Percentiles rank a stretch among this genome's conserved stretches.
These are phyloP conservation scores for Castanea mollissima DNA, from an alignment of 306 rosid species.

Conservation along the genomic window DNA sequence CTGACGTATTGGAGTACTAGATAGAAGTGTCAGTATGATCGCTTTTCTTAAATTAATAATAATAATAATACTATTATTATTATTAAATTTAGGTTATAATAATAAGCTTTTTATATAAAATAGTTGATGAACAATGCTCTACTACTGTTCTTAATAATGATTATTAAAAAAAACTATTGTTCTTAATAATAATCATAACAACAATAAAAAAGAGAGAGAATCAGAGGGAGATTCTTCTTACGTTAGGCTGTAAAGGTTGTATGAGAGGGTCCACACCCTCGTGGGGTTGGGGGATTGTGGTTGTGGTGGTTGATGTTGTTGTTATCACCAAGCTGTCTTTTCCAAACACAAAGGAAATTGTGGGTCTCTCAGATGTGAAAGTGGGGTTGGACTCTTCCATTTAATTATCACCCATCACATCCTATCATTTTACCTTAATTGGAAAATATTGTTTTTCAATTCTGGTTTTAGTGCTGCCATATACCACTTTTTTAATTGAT, in stretches of 20 bases:
- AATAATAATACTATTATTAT: too few species aligned
- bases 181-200: too few species aligned
- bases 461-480: too few species aligned
- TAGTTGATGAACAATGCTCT: conserved; percentile 3
- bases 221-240: conserved; percentile 37
- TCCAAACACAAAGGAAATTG: conserved; percentile 62
- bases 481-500: too few species aligned
- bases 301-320: conserved; percentile 37
- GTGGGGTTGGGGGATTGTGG: conserved; percentile 27
- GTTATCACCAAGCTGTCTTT: conserved; percentile 46
- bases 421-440: conserved; percentile 32
- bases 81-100: neutral
- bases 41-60: too few species aligned
- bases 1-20: too few species aligned
- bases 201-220: conserved; percentile 23
- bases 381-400: conserved; percentile 29
- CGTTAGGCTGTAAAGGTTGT: conserved; percentile 35
- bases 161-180: too few species aligned
- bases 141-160: neutral
- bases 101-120: neutral
- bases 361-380: conserved; percentile 39
- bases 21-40: too few species aligned
- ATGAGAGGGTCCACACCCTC: conserved; percentile 30
- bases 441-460: conserved; percentile 19
- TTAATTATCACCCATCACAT: conserved; percentile 17